Base-by-base conservation (phyloP, 2,329 filamentous ascomycete genomes). In the Claviceps purpurea region DNA sequence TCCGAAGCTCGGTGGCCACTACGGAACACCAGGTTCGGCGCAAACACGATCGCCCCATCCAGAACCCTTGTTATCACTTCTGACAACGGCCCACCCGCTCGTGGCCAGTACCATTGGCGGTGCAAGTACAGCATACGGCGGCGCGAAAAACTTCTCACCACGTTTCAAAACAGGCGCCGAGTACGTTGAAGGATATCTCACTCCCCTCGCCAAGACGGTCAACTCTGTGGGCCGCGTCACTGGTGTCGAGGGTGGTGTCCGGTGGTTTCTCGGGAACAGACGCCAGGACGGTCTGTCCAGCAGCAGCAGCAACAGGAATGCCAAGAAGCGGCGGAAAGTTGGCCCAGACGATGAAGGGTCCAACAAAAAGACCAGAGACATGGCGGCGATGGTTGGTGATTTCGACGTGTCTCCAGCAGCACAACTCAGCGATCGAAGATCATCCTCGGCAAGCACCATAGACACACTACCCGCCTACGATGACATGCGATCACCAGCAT, bases 121-220 rank as follows among this genome's bases (percentile, higher is more conserved):
- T 50, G 91, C 89, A 0, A 78, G 91, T 7, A 89, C 86, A 1
- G 88, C 87, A 1, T 97, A 97, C 65, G 84, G 85, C 30, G 84
- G 79, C 2, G 89, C 87, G 11, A 96, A 97, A 68, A 88, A 90
- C 59, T 94, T 91, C 61, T 94, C 89, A 1, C 89, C 91, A 0
- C 79, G 86, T 2, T 88, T 96, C 64, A 89, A 87, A 66, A 86
- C 87, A n/a, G 81, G 89, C 55, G 91, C 88, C 48, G 89, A 95
- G 65, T 89, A 94, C 60, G 83, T 96, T 20, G 91, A 97, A 67
- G 84, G 87, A 47, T 91, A 88, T 59, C 81, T 95, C 50, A 87
- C 85, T 1, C 89, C 89, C 1, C 81, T 96, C 50, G 87, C 87
- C 50, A 93, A 87, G 62, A 93, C 88, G 0, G 87, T 95, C 34